phyloP scores from a whole-genome alignment of 805 yeast species.

The Metschnikowia drakensbergensis region DNA sequence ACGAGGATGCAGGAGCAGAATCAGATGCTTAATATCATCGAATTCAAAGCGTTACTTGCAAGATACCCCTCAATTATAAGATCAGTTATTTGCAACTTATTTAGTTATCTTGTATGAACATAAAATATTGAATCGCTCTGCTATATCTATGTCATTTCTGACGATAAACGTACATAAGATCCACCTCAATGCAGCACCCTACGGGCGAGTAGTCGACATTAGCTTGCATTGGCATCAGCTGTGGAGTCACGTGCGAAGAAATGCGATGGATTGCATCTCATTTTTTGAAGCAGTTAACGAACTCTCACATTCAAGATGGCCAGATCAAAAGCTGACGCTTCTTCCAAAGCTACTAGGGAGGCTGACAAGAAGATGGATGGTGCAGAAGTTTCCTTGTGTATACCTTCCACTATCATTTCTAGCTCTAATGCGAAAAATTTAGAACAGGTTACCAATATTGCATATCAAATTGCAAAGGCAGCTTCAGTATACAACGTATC shows the following conservation, averaged over 20 bases:
- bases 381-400: constrained; percentile 51
- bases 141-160: neutral
- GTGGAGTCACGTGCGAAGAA: neutral
- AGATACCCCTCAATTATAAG: neutral
- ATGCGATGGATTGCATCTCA: constrained; percentile 1
- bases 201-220: no score
- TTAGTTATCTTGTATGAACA: neutral
- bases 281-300: neutral
- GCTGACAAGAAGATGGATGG: constrained; percentile 23
- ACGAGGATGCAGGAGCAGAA: constrained; percentile 29
- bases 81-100: neutral
- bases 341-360: constrained; percentile 24
- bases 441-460: constrained; percentile 67
- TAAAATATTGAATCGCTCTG: neutral
- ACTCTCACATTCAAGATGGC: constrained; percentile 4
- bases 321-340: constrained; percentile 25
- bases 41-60: neutral
- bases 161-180: no score
- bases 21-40: neutral
- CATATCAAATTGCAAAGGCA: constrained; percentile 76
- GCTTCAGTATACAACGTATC: constrained; percentile 66
- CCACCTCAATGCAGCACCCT: no score
- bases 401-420: constrained; percentile 66
- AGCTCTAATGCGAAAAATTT: constrained; percentile 54
- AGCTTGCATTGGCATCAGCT: neutral